These are phyloP conservation scores for Colletotrichum tanaceti DNA, from an alignment of 2,329 filamentous ascomycete genomes.

Conservation along the genomic window DNA sequence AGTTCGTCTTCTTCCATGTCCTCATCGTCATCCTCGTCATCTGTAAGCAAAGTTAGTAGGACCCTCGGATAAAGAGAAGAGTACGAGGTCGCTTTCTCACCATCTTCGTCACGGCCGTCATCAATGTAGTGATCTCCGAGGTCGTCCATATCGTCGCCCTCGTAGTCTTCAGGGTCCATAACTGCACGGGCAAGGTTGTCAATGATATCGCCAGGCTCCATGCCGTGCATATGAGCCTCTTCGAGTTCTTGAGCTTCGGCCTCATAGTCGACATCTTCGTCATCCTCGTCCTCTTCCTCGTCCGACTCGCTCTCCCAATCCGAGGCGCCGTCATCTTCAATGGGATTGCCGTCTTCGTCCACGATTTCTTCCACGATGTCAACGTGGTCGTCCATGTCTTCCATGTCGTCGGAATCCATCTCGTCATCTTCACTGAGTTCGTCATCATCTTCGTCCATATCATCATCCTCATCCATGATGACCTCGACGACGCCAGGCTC, in stretches of 20 bases:
- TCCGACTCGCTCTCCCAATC: slow-evolving; percentile 72
- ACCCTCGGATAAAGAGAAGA: background rate
- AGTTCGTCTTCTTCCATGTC: slow-evolving; percentile 76
- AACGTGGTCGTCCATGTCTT: slow-evolving; percentile 64
- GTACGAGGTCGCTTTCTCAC: slow-evolving; percentile 47
- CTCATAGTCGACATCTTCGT: slow-evolving; percentile 66
- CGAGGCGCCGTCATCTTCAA: slow-evolving; percentile 69
- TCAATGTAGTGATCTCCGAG: slow-evolving; percentile 65
- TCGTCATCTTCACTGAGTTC: slow-evolving; percentile 65
- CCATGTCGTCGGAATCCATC: slow-evolving; percentile 60
- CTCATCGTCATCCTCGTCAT: slow-evolving; percentile 74
- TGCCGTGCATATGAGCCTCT: slow-evolving; percentile 59
- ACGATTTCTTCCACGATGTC: slow-evolving; percentile 65
- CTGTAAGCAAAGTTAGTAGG: slow-evolving; percentile 46
- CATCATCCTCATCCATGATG: slow-evolving; percentile 77
- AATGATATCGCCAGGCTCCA: slow-evolving; percentile 60
- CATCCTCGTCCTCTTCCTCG: slow-evolving; percentile 64
- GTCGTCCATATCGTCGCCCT: slow-evolving; percentile 63
- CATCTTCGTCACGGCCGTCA: slow-evolving; percentile 70
- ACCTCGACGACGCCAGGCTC: slow-evolving; percentile 76
- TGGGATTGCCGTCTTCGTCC: slow-evolving; percentile 70
- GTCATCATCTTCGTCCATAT: slow-evolving; percentile 73
- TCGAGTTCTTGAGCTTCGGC: slow-evolving; percentile 65
- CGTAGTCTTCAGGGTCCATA: slow-evolving; percentile 63
- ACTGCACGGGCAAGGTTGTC: slow-evolving; percentile 68